Evolutionary conservation across 345 rosid genomes (phyloP).

Genomic region (Bruguiera sexangula): DNA sequence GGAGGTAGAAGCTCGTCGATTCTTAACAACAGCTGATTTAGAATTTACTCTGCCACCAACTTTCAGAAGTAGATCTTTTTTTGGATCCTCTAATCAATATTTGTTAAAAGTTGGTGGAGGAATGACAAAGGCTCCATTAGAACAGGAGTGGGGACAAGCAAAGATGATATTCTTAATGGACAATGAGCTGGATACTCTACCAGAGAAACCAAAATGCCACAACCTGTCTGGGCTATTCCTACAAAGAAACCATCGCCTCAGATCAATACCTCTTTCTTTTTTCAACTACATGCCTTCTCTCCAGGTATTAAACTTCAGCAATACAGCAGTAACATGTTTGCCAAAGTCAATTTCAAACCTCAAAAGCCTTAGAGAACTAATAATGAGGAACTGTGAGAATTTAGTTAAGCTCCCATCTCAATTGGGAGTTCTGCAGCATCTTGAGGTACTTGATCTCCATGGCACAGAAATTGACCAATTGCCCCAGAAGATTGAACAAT

Average conservation of each 20-base stretch:
- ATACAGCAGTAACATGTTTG: constrained; percentile 21
- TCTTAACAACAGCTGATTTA: neutral
- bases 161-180: constrained; percentile 17
- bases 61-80: neutral
- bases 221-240: constrained; percentile 9
- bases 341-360: constrained; percentile 15
- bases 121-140: constrained; percentile 5
- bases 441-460: constrained; percentile 22
- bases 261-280: constrained; percentile 17
- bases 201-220: constrained; percentile 15
- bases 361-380: constrained; percentile 4
- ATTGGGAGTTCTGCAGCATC: constrained; percentile 11
- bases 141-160: constrained; percentile 16
- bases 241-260: constrained; percentile 19
- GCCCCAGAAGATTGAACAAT: constrained; percentile 5
- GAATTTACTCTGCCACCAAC: neutral
- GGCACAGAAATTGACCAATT: constrained; percentile 15
- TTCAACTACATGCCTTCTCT: constrained; percentile 19
- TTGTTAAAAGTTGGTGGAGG: constrained; percentile 12
- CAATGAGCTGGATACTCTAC: constrained; percentile 12
- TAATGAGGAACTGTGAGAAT: constrained; percentile 19
- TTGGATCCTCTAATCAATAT: neutral
- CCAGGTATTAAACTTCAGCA: constrained; percentile 18
- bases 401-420: constrained; percentile 18
- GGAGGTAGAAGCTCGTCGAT: neutral